Percentiles rank a stretch among this genome's conserved stretches.
These are phyloP conservation scores for Chondrostereum purpureum DNA, from an alignment of 1,284 basidiomycete genomes.

Conservation along the genomic window DNA sequence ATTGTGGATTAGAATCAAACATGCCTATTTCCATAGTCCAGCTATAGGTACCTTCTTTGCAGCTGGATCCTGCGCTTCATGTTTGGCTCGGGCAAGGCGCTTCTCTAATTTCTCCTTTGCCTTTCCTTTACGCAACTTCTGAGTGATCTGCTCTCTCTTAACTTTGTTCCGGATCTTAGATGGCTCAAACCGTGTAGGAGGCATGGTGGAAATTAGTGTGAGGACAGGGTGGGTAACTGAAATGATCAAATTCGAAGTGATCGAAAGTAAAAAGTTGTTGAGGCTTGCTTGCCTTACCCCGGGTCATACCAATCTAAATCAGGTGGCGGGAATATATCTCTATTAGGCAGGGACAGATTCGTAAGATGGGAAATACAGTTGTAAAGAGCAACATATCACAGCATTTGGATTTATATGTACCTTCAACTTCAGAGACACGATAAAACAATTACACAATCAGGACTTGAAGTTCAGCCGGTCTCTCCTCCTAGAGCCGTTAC, in stretches of 20 bases:
- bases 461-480: neutral
- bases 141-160: constrained; percentile 72
- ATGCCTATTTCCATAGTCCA: too few relatives aligned
- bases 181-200: constrained; percentile 49
- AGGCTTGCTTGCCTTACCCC: too few relatives aligned
- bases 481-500: constrained; percentile 11
- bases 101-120: constrained; percentile 76
- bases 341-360: too few relatives aligned
- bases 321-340: too few relatives aligned
- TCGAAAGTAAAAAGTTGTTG: neutral
- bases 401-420: neutral
- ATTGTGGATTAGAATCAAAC: neutral
- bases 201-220: constrained; percentile 29
- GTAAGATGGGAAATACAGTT: neutral
- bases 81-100: constrained; percentile 68
- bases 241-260: neutral
- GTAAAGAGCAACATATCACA: neutral
- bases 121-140: constrained; percentile 77
- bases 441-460: neutral
- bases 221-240: neutral
- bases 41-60: constrained; percentile 74
- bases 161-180: constrained; percentile 78
- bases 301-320: too few relatives aligned
- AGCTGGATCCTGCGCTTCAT: constrained; percentile 64
- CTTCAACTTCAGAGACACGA: neutral